phyloP scores from a whole-genome alignment of 208 protist species.

The Wallacemonas rigidus region DNA sequence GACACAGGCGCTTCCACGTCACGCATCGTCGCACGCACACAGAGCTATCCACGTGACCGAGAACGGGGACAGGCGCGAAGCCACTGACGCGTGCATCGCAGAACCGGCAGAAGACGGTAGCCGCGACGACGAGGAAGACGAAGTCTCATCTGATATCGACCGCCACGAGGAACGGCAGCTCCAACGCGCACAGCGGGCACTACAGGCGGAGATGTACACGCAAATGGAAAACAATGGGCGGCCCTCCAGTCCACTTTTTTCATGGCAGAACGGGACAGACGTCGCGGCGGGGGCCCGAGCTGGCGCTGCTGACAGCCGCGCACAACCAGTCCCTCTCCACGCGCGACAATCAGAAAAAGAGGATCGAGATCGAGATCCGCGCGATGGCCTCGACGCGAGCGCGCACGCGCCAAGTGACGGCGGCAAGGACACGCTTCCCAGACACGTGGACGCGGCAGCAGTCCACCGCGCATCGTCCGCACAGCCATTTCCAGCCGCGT shows the following conservation, averaged over 20 bases:
- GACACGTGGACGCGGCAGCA: too few relatives aligned
- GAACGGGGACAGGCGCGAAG: neutral
- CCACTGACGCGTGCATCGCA: too few relatives aligned
- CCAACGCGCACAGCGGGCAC: slow-evolving; percentile 4
- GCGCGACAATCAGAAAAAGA: too few relatives aligned
- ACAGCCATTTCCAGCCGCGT: neutral
- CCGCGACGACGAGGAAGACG: slow-evolving; percentile 4
- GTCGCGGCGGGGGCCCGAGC: neutral
- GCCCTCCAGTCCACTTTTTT: slow-evolving; percentile 7
- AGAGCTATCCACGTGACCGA: too few relatives aligned
- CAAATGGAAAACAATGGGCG: slow-evolving; percentile 3
- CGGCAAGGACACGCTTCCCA: too few relatives aligned
- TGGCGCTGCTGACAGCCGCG: neutral
- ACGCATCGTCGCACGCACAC: too few relatives aligned
- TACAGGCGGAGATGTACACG: slow-evolving; percentile 6
- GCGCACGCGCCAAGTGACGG: too few relatives aligned
- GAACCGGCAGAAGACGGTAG: neutral
- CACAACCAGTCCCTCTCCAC: too few relatives aligned
- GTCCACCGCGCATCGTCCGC: neutral
- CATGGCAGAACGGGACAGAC: neutral
- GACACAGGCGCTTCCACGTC: too few relatives aligned
- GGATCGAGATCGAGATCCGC: too few relatives aligned
- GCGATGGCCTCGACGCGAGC: too few relatives aligned
- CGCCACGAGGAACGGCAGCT: neutral
- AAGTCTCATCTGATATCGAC: slow-evolving; percentile 8